Conservation (phyloP, 768 basidiomycete species). For the Russula virescens region DNA sequence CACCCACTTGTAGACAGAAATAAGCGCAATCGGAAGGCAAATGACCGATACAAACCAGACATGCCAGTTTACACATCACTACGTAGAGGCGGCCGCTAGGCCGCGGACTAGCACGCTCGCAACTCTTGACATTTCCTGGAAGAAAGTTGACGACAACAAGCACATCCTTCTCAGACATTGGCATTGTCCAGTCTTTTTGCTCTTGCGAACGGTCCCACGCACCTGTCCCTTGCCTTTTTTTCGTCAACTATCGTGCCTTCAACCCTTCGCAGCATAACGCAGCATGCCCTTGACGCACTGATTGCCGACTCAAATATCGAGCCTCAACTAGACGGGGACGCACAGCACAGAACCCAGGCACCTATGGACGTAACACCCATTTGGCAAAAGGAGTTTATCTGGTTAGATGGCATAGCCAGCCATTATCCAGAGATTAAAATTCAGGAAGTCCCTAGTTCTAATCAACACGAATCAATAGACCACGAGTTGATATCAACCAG, state of each 20-base stretch:
- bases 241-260: neutral
- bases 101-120: neutral
- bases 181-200: neutral
- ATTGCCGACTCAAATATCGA: neutral
- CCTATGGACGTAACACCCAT: no score
- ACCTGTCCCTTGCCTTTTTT: neutral
- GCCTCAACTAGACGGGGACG: neutral
- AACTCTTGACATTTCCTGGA: neutral
- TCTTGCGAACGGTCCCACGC: neutral
- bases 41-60: neutral
- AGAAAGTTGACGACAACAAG: neutral
- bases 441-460: no score
- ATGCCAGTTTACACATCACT: neutral
- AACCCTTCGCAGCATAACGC: neutral
- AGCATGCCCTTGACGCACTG: neutral
- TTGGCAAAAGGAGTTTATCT: neutral
- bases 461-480: neutral
- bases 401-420: neutral
- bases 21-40: neutral
- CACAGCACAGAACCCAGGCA: neutral
- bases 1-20: neutral
- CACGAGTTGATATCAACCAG: neutral
- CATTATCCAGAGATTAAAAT: neutral
- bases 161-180: neutral
- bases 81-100: constrained; percentile 10